Conservation (phyloP, 2,329 filamentous ascomycete species). For the Botryotinia convoluta region DNA sequence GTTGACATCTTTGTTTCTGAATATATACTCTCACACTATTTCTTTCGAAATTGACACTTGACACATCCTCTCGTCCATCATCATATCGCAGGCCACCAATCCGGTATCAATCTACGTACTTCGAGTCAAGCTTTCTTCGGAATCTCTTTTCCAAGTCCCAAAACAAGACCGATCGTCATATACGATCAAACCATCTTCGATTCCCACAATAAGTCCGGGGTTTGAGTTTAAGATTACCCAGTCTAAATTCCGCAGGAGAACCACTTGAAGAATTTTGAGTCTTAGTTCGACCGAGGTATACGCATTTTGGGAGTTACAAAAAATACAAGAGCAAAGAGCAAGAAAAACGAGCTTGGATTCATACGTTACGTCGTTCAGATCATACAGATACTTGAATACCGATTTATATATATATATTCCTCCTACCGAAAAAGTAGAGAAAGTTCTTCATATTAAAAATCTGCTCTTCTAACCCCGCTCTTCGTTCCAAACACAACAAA, state of each 20-base stretch:
- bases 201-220: constrained; percentile 10
- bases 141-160: not conserved
- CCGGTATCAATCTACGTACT: not conserved
- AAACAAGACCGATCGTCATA: constrained; percentile 2
- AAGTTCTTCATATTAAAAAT: not conserved
- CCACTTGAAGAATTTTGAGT: not conserved
- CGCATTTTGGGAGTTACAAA: not conserved
- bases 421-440: not conserved
- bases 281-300: constrained; percentile 9
- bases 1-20: not conserved
- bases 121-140: not conserved
- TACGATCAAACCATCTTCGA: not conserved
- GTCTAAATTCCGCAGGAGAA: not conserved
- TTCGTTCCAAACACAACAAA: not conserved
- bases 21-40: not conserved
- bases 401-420: not conserved
- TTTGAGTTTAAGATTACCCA: constrained; percentile 1
- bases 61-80: not conserved
- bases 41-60: not conserved
- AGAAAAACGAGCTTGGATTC: not conserved
- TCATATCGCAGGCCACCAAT: not conserved
- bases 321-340: not conserved
- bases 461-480: not conserved
- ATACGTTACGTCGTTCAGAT: not conserved
- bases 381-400: not conserved